Conservation (phyloP, 768 basidiomycete species). For the Boletus eberwhitei region DNA sequence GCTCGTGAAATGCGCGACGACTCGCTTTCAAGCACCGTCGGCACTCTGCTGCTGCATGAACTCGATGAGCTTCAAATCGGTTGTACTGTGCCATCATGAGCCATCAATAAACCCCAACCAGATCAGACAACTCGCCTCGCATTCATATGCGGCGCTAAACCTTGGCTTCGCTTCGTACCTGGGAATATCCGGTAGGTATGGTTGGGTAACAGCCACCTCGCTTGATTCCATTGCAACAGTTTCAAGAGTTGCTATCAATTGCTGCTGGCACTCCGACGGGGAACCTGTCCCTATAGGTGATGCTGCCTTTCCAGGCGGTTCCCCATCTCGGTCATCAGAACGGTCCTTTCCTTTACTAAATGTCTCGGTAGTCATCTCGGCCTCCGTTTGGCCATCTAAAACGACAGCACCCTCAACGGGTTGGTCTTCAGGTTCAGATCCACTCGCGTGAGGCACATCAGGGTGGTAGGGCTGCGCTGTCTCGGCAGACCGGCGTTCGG, state of each 20-base stretch:
- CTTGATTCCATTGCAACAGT: conserved; percentile 12
- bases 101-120: background rate
- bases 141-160: conserved; percentile 26
- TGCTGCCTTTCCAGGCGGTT: conserved; percentile 17
- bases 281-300: conserved; percentile 25
- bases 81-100: conserved; percentile 22
- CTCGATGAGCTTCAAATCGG: conserved; percentile 38
- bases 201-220: conserved; percentile 23
- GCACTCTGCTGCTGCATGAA: conserved; percentile 39
- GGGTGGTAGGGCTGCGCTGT: background rate
- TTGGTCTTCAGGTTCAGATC: conserved; percentile 3
- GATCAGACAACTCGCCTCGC: conserved; percentile 22
- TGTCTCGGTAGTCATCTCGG: conserved; percentile 5
- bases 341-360: conserved; percentile 14
- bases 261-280: conserved; percentile 7
- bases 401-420: background rate
- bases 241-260: conserved; percentile 6
- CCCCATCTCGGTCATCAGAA: conserved; percentile 15
- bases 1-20: conserved; percentile 55
- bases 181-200: conserved; percentile 34
- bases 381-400: conserved; percentile 4
- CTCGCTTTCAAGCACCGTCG: conserved; percentile 37
- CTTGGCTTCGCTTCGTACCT: conserved; percentile 25
- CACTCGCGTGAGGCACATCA: conserved; percentile 1
- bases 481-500: conserved; percentile 3